Evolutionary conservation across 2,329 filamentous ascomycete genomes (phyloP).

Genomic region (Dendryphion nanum): DNA sequence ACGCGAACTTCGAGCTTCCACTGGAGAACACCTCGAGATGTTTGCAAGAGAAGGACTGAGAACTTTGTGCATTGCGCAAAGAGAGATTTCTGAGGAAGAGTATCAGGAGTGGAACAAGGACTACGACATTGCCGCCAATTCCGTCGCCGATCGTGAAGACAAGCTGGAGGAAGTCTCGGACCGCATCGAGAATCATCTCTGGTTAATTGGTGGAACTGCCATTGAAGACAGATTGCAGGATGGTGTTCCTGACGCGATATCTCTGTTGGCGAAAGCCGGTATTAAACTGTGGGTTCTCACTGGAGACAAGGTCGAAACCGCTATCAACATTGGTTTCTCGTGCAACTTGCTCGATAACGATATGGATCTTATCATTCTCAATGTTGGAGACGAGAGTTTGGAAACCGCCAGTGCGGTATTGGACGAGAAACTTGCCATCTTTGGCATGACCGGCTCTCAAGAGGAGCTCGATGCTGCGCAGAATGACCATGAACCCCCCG

Average conservation of each 20-base stretch:
- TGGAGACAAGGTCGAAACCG: conserved; percentile 97
- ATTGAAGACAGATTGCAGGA: conserved; percentile 98
- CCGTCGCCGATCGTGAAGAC: conserved; percentile 83
- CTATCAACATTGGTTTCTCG: conserved; percentile 99
- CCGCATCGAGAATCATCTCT: conserved; percentile 85
- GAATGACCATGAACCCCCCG: conserved; percentile 81
- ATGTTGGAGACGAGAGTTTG: conserved; percentile 72
- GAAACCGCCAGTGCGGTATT: conserved; percentile 67
- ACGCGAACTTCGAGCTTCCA: conserved; percentile 74
- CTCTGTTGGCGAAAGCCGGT: conserved; percentile 83
- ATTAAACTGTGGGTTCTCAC: conserved; percentile 99
- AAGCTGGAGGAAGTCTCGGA: conserved; percentile 90
- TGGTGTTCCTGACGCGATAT: conserved; percentile 93
- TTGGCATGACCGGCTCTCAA: conserved; percentile 79
- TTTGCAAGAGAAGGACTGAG: conserved; percentile 94
- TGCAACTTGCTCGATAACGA: conserved; percentile 97
- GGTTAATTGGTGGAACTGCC: conserved; percentile 85
- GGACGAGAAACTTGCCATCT: conserved; percentile 68
- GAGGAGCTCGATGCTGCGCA: conserved; percentile 78
- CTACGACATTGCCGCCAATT: conserved; percentile 81
- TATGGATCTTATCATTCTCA: conserved; percentile 93
- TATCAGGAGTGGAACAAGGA: conserved; percentile 82
- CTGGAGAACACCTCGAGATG: conserved; percentile 93
- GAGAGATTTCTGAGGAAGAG: conserved; percentile 75
- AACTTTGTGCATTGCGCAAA: conserved; percentile 89